Evolutionary conservation across 345 rosid species (phyloP), one percentile per base, ranked within the genome.

Genomic region (Lumnitzera littorea): DNA sequence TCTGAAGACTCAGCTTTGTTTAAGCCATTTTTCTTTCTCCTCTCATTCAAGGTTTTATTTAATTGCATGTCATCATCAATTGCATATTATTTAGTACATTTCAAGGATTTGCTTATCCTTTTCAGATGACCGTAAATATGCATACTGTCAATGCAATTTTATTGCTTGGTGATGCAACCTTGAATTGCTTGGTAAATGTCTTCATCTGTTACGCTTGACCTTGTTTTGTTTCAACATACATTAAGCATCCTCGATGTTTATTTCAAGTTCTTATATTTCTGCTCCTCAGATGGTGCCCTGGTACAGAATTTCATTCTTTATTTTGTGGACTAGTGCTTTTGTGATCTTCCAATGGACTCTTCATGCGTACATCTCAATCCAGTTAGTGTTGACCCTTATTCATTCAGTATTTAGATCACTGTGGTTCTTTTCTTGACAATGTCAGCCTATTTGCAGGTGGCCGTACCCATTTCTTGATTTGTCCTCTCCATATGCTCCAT

Each of bases 381-480:
- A 82, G 88, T 84, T 78, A 71, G 46, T 23, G 24, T 25, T 41
- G 25, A 9, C 24, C 24, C 48, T 68, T 58, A 15, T 0, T 53
- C 29, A 27, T 27, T 27, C 15, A 41, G 50, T 48, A 4, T 59
- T 55, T 51, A 60, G 15, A 46, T n/a, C 12, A 27, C 14, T 47
- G 54, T 46, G 25, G 43, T 12, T 46, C 15, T 57, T 46, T 53
- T 20, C 29, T 13, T 53, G 12, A 23, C 56, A 53, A 11, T 31
- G 5, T 23, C 15, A 5, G 24, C 14, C 57, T 20, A 60, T 2
- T 52, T 71, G 15, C 73, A 89, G 87, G 80, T 89, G 92, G 96
- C 92, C 92, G 14, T 86, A 82, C 64, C 84, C 88, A 54, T 89
- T 84, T 70, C 85, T 89, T 16, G 80, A 84, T 62, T 68, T 82